These are phyloP conservation scores for Penicillium sp. DNA, from an alignment of 2,329 filamentous ascomycete species.

Conservation along the genomic window DNA sequence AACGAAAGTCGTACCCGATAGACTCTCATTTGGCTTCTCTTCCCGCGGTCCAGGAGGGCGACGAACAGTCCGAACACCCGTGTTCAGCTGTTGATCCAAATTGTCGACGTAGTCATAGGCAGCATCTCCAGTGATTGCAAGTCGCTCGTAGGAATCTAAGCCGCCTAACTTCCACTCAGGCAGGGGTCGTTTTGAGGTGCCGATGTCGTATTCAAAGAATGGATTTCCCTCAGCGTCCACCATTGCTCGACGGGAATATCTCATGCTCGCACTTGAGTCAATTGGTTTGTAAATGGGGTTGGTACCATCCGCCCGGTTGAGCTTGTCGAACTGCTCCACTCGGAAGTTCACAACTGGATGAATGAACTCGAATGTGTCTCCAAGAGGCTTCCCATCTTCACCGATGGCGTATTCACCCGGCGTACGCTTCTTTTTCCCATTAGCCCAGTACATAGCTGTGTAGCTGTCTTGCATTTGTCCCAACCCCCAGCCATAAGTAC, in stretches of 20 bases:
- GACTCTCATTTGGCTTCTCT: not conserved
- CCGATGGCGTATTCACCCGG: conserved; percentile 12
- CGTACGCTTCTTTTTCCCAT: conserved; percentile 16
- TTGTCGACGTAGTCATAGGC: conserved; percentile 21
- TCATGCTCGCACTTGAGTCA: conserved; percentile 1
- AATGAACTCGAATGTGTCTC: conserved; percentile 18
- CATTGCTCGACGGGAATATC: conserved; percentile 10
- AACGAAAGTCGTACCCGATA: not conserved
- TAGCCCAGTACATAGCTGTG: conserved; percentile 19
- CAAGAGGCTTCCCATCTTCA: conserved; percentile 7
- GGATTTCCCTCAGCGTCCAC: conserved; percentile 7
- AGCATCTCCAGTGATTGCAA: conserved; percentile 10
- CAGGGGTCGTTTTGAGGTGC: conserved; percentile 1
- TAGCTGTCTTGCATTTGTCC: conserved; percentile 15
- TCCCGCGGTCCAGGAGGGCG: not conserved
- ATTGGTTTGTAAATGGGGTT: conserved; percentile 14
- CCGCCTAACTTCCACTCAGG: conserved; percentile 23
- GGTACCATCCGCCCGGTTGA: not conserved
- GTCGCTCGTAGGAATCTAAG: conserved; percentile 17
- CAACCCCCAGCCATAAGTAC: conserved; percentile 18
- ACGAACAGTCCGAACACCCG: conserved; percentile 8
- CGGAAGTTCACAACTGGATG: conserved; percentile 23
- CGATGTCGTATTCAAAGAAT: conserved; percentile 14
- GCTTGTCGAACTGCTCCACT: conserved; percentile 4
- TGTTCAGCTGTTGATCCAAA: conserved; percentile 15